Evolutionary conservation across 345 rosid genomes (phyloP).

Genomic region (Heritiera fomes): DNA sequence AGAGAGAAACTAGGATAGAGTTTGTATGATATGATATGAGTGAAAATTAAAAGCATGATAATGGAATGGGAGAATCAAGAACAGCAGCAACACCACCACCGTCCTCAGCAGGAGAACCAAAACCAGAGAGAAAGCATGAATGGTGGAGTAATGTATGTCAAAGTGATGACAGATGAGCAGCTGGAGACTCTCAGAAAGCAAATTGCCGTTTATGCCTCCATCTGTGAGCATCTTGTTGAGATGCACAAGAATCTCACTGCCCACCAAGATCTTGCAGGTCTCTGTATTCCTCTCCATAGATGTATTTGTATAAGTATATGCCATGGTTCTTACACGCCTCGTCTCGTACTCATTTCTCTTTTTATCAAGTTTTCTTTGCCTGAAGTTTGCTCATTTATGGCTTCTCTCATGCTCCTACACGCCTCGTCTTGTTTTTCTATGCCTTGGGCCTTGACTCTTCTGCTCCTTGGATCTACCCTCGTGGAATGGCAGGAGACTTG

Average conservation of each 20-base stretch:
- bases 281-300: not conserved
- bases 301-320: not conserved
- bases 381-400: not conserved
- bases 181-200: conserved; percentile 86
- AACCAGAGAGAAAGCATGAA: conserved; percentile 32
- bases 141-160: conserved; percentile 62
- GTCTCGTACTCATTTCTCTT: not conserved
- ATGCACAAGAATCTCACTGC: conserved; percentile 90
- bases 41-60: conserved; percentile 29
- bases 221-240: conserved; percentile 94
- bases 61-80: conserved; percentile 54
- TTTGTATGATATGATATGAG: not conserved
- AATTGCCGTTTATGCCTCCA: conserved; percentile 90
- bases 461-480: not conserved
- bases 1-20: not conserved
- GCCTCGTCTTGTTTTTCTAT: not conserved
- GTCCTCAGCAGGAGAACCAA: conserved; percentile 18
- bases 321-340: not conserved
- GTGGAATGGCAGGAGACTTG: not conserved
- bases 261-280: conserved; percentile 92
- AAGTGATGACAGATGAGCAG: conserved; percentile 99
- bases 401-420: not conserved
- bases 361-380: not conserved
- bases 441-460: not conserved
- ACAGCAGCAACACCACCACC: conserved; percentile 17